These are phyloP conservation scores for Solanum chacoense DNA, from an alignment of 305 asterid species.

Conservation along the genomic window DNA sequence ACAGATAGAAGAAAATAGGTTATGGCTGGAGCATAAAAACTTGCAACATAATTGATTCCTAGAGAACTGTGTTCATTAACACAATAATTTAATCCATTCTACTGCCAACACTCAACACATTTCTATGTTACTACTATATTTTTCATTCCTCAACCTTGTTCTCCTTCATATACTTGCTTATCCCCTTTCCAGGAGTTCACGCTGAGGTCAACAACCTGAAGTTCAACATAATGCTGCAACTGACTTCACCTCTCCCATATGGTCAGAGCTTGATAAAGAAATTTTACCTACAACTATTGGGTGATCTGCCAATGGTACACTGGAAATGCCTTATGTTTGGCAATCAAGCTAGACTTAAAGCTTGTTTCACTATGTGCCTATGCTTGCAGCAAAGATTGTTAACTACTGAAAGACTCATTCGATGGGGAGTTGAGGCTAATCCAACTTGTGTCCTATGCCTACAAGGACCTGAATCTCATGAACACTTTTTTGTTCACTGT, in stretches of 20 bases:
- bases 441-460: not conserved
- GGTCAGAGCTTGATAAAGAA: not conserved
- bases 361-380: not conserved
- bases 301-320: not conserved
- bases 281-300: not conserved
- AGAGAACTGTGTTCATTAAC: not conserved
- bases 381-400: not conserved
- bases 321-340: not conserved
- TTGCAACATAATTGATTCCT: not conserved
- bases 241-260: not conserved
- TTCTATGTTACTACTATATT: not conserved
- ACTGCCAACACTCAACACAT: not conserved
- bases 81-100: not conserved
- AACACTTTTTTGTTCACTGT: not conserved
- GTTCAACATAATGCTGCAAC: not conserved
- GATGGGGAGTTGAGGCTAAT: not conserved
- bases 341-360: not conserved
- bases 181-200: not conserved
- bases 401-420: not conserved
- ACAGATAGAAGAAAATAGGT: not conserved
- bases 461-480: not conserved
- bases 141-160: not conserved
- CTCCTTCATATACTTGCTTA: not conserved
- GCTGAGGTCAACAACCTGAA: not conserved
- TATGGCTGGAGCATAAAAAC: not conserved